A percentile compares a stretch with the other conserved stretches of the same genome.
Conservation (phyloP, 441 rosid species). For the Breynia disticha region DNA sequence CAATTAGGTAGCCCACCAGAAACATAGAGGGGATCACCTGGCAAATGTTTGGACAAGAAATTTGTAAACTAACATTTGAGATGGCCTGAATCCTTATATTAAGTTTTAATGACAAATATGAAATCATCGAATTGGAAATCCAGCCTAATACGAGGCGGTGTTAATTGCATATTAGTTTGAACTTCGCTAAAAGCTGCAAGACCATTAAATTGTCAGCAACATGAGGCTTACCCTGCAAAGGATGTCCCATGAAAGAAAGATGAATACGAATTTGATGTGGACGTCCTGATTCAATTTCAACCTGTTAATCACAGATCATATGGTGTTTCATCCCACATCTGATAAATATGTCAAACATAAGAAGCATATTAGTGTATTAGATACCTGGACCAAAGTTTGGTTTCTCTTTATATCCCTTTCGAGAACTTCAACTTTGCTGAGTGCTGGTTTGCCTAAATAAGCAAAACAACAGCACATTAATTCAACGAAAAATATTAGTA, state of each 20-base stretch:
- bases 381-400: constrained; percentile 62
- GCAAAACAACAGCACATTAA: constrained; percentile 1
- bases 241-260: constrained; percentile 81
- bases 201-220: background rate
- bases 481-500: background rate
- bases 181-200: no score
- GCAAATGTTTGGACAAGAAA: background rate
- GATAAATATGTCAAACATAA: background rate
- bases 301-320: constrained; percentile 30
- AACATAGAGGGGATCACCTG: constrained; percentile 81
- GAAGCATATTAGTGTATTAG: background rate
- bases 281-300: constrained; percentile 80
- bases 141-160: background rate
- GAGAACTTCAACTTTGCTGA: constrained; percentile 69
- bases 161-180: background rate
- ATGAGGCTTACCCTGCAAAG: constrained; percentile 52
- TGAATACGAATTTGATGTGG: constrained; percentile 95
- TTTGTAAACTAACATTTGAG: background rate
- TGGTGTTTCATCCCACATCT: background rate
- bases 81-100: background rate
- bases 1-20: constrained; percentile 61
- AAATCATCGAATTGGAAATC: background rate
- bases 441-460: constrained; percentile 57
- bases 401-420: constrained; percentile 47
- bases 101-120: background rate